Base-by-base conservation (phyloP, 805 yeast genomes). In the Jamesozyma piceae region DNA sequence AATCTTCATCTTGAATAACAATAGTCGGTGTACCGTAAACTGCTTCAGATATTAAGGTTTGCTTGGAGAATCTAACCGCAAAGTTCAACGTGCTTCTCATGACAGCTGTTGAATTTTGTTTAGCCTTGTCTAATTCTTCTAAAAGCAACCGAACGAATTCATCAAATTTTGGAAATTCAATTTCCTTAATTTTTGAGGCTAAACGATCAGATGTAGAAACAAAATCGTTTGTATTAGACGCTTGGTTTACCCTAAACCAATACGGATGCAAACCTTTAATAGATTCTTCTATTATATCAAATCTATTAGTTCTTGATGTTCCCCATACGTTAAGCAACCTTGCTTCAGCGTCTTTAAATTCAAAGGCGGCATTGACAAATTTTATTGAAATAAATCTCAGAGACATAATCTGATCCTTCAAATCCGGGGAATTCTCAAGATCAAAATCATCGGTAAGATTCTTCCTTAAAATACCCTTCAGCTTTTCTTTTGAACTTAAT, bases 261-360 rank as follows among this genome's bases (percentile, higher is more conserved):
- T 82, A 75, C 0, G 96, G 96, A 58, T 87, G 79, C 24, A 90
- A 64, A 0, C 97, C 97, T 48, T 76, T 77, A 4, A 58, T 60
- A 0, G 95, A 82, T 57, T 87, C 96, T 53, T 87, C 95, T 2
- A 80, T 66, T 0, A 85, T 77, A 50, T 86, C 95, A 2, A 84
- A 69, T 43, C 80, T 70, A 49, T 83, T 83, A 2, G 57, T 60
- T 11, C 70, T 54, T 18, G 74, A 64, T 4, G 84, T 60, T 13
- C 88, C 95, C 37, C 80, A 58, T 17, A 88, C 60, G 54, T 87
- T 80, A 31, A 86, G 63, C 37, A 75, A 52, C 45, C 96, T 67
- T 0, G 89, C 84, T 29, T 75, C 74, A 0, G 82, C 57, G 57
- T 86, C 88, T 41, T 67, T 53, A 49, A 87, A 87, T 0, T 81